phyloP scores from a whole-genome alignment of 2,329 filamentous ascomycete species.

The Fusarium anguioides region DNA sequence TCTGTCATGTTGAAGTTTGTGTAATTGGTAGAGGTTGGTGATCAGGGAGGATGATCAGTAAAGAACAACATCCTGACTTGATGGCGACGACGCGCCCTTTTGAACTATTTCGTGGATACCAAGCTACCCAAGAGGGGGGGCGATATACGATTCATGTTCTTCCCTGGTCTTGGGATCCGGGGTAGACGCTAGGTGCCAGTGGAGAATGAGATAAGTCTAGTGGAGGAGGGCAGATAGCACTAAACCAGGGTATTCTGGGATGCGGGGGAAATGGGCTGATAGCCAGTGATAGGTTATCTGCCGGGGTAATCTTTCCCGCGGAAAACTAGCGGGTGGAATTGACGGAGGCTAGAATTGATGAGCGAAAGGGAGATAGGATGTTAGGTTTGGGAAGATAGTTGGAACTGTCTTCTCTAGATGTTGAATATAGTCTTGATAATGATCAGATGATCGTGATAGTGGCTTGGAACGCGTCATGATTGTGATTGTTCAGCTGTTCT shows the following conservation, averaged over 20 bases:
- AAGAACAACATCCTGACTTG: conserved; percentile 2
- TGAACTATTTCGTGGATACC: conserved; percentile 12
- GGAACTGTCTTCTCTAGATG: too few species aligned
- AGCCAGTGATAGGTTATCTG: conserved; percentile 22
- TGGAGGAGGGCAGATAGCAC: conserved; percentile 35
- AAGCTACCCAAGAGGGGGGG: neutral
- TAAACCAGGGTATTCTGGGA: conserved; percentile 25
- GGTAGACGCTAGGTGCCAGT: conserved; percentile 31
- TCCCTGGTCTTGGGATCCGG: conserved; percentile 25
- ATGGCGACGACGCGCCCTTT: conserved; percentile 22
- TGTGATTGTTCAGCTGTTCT: neutral
- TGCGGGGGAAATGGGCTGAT: too few species aligned
- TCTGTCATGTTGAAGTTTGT: conserved; percentile 27
- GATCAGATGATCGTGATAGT: neutral
- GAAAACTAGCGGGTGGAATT: conserved; percentile 9
- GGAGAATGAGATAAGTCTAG: conserved; percentile 15
- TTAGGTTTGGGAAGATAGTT: conserved; percentile 24
- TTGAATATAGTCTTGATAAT: neutral
- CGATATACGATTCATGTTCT: conserved; percentile 31
- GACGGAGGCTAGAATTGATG: conserved; percentile 23
- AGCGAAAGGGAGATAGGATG: conserved; percentile 34
- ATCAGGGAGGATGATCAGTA: neutral
- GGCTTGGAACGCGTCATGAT: conserved; percentile 8
- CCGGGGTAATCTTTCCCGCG: conserved; percentile 28
- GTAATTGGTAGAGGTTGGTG: too few species aligned